Conservation (phyloP, 306 rosid species). For the Casuarina cunninghamiana region DNA sequence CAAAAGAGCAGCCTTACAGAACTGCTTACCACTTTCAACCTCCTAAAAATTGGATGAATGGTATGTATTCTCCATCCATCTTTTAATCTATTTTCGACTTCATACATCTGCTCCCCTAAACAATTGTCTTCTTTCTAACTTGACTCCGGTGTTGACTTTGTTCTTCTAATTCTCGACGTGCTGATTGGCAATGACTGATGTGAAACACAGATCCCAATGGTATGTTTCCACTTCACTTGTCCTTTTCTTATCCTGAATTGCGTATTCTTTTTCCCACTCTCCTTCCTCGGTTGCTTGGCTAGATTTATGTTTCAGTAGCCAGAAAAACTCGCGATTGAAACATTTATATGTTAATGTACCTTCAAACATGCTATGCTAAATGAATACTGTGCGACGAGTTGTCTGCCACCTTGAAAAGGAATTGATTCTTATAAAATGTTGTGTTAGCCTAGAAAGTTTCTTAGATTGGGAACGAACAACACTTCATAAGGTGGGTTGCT, state of each 20-base stretch:
- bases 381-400: too few relatives aligned
- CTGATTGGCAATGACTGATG: constrained; percentile 14
- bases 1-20: constrained; percentile 38
- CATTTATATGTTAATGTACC: too few relatives aligned
- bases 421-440: too few relatives aligned
- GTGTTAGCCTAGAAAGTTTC: too few relatives aligned
- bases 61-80: constrained; percentile 21
- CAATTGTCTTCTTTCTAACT: neutral
- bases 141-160: neutral
- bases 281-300: too few relatives aligned
- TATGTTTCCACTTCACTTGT: constrained; percentile 11
- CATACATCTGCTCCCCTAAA: neutral
- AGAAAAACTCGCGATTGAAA: too few relatives aligned
- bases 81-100: neutral
- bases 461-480: too few relatives aligned
- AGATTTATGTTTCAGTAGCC: too few relatives aligned
- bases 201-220: constrained; percentile 52
- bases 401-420: too few relatives aligned
- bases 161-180: constrained; percentile 3
- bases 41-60: constrained; percentile 55
- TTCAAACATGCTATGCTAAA: too few relatives aligned
- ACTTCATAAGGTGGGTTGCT: too few relatives aligned
- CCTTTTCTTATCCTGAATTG: neutral
- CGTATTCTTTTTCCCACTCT: too few relatives aligned
- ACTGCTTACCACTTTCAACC: constrained; percentile 62